Evolutionary conservation across 2,329 filamentous ascomycete genomes (phyloP).

Genomic region (Colletotrichum tropicicola): DNA sequence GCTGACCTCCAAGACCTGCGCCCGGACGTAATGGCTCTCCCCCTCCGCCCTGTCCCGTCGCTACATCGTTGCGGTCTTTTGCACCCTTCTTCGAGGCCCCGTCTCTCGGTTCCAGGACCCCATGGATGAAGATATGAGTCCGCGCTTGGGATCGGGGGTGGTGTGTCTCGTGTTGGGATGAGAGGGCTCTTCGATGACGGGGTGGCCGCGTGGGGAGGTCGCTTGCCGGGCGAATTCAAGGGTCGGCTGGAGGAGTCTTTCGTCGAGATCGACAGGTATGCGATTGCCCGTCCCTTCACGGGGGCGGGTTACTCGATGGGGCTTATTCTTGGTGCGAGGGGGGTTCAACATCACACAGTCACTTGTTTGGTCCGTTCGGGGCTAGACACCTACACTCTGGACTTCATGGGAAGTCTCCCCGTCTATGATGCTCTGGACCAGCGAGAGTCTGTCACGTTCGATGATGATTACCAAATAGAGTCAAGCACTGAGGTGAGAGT

Average conservation of each 20-base stretch:
- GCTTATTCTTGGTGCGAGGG: slow-evolving; percentile 99
- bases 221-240: slow-evolving; percentile 36
- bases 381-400: slow-evolving; percentile 42
- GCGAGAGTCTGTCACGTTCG: slow-evolving; percentile 32
- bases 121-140: slow-evolving; percentile 93
- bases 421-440: slow-evolving; percentile 34
- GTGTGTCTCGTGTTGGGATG: slow-evolving; percentile 28
- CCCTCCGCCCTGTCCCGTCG: slow-evolving; percentile 50
- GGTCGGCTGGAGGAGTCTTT: slow-evolving; percentile 70
- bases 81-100: slow-evolving; percentile 13
- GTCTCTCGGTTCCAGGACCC: slow-evolving; percentile 50
- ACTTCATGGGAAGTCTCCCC: slow-evolving; percentile 53
- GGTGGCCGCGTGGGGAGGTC: slow-evolving; percentile 37
- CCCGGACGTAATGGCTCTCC: slow-evolving; percentile 48
- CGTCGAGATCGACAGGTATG: slow-evolving; percentile 98
- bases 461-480: slow-evolving; percentile 98
- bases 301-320: slow-evolving; percentile 96
- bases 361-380: slow-evolving; percentile 2
- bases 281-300: slow-evolving; percentile 76
- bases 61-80: slow-evolving; percentile 50
- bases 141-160: slow-evolving; percentile 53
- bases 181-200: slow-evolving; percentile 35
- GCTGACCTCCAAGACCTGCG: slow-evolving; percentile 77
- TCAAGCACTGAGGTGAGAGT: slow-evolving; percentile 88
- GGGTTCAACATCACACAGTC: slow-evolving; percentile 51